Percentiles rank a stretch among this genome's conserved stretches.
Evolutionary conservation across 2,329 filamentous ascomycete genomes (phyloP).

Genomic region (Aureobasidium musti): DNA sequence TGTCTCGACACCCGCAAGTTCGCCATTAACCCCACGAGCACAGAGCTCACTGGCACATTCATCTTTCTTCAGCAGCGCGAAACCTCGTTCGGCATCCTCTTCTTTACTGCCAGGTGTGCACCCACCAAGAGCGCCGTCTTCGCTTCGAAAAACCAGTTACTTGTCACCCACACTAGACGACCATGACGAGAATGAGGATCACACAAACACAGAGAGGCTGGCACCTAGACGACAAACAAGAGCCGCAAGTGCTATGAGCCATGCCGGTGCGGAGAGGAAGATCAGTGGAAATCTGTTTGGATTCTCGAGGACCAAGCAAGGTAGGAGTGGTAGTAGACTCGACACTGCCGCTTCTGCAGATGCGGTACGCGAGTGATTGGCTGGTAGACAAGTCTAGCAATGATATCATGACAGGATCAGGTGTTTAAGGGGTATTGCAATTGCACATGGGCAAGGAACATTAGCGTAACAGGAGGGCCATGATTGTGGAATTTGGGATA

Average conservation of each 20-base stretch:
- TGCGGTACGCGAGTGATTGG: neutral
- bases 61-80: neutral
- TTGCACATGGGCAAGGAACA: neutral
- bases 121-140: conserved; percentile 9
- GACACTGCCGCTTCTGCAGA: conserved; percentile 2
- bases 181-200: conserved; percentile 13
- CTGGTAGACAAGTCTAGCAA: neutral
- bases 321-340: conserved; percentile 10
- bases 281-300: neutral
- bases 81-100: conserved; percentile 9
- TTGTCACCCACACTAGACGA: conserved; percentile 1
- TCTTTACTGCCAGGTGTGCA: conserved; percentile 1
- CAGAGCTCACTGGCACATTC: conserved; percentile 19
- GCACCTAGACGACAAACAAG: neutral
- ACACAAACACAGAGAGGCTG: neutral
- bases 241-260: conserved; percentile 15
- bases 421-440: neutral
- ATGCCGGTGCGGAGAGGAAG: neutral
- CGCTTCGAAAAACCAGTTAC: conserved; percentile 25
- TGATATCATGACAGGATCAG: conserved; percentile 12
- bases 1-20: conserved; percentile 1
- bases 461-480: neutral
- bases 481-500: neutral
- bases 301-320: neutral
- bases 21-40: conserved; percentile 12